These are phyloP conservation scores for Alternaria rosae DNA, from an alignment of 2,329 filamentous ascomycete species.

Conservation along the genomic window DNA sequence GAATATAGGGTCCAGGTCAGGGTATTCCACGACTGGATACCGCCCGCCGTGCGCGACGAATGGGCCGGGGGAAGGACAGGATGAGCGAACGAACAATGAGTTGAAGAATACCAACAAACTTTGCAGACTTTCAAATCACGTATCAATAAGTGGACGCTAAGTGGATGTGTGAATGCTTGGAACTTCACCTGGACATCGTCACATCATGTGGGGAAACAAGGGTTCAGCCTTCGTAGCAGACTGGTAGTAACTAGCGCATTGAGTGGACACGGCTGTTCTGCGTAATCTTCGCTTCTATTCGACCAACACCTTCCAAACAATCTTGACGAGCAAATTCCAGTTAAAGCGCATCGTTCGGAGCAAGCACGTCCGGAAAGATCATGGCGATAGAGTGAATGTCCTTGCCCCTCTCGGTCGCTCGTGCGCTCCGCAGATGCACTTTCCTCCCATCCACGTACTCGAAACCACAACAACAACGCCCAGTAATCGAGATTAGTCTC, in stretches of 20 bases:
- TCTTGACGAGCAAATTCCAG: constrained; percentile 14
- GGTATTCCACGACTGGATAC: constrained; percentile 13
- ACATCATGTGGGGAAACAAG: constrained; percentile 17
- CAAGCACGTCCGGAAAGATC: constrained; percentile 6
- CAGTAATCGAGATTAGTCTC: constrained; percentile 11
- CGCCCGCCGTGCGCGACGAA: constrained; percentile 19
- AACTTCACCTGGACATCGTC: not conserved
- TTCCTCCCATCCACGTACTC: constrained; percentile 11
- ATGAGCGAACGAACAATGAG: constrained; percentile 12
- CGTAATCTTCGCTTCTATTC: constrained; percentile 15
- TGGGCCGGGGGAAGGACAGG: constrained; percentile 21
- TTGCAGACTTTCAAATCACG: constrained; percentile 16
- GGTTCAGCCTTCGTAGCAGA: not conserved
- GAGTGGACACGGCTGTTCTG: constrained; percentile 25
- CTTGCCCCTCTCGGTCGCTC: constrained; percentile 28
- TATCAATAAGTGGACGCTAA: not conserved
- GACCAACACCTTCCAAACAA: constrained; percentile 24
- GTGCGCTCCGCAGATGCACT: constrained; percentile 17
- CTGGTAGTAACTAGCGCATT: constrained; percentile 16
- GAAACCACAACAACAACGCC: constrained; percentile 2
- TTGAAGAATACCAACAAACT: constrained; percentile 23
- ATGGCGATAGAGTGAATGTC: constrained; percentile 23
- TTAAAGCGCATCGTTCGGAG: constrained; percentile 8
- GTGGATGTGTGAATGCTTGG: constrained; percentile 1
- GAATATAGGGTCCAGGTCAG: constrained; percentile 18